Conservation (phyloP, 495 filamentous ascomycete species). For the Lophiotrema nucula region DNA sequence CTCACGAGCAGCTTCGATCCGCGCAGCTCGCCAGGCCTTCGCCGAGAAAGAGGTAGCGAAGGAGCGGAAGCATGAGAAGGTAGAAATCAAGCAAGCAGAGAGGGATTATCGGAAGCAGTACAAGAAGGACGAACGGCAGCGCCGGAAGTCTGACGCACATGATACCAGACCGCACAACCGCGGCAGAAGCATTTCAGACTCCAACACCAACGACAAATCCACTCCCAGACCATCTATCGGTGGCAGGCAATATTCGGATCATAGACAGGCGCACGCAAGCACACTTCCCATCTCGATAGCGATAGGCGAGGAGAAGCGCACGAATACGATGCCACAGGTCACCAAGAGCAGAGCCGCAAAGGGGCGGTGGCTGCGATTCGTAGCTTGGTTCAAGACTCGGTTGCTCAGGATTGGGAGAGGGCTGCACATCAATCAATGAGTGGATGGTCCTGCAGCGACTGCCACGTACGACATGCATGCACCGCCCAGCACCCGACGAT, state of each 20-base stretch:
- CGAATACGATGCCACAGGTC: slow-evolving; percentile 13
- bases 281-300: slow-evolving; percentile 23
- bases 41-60: slow-evolving; percentile 61
- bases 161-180: slow-evolving; percentile 13
- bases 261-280: slow-evolving; percentile 19
- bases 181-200: slow-evolving; percentile 12
- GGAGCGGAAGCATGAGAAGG: slow-evolving; percentile 54
- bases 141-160: slow-evolving; percentile 20
- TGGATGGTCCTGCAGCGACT: not conserved
- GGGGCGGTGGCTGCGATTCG: slow-evolving; percentile 36
- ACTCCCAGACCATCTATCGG: slow-evolving; percentile 23
- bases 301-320: slow-evolving; percentile 18
- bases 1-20: slow-evolving; percentile 54
- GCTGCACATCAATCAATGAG: slow-evolving; percentile 16
- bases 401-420: slow-evolving; percentile 29
- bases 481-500: not conserved
- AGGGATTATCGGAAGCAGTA: slow-evolving; percentile 30
- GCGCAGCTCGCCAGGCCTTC: slow-evolving; percentile 55
- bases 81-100: slow-evolving; percentile 52
- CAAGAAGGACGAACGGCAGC: slow-evolving; percentile 41
- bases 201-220: slow-evolving; percentile 16
- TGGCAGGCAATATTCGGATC: slow-evolving; percentile 34
- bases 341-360: slow-evolving; percentile 29
- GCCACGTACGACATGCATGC: slow-evolving; percentile 13
- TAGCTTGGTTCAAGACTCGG: slow-evolving; percentile 39